phyloP scores from a whole-genome alignment of 192 early-diverging fungal species.

The Chytriomyces sp. region DNA sequence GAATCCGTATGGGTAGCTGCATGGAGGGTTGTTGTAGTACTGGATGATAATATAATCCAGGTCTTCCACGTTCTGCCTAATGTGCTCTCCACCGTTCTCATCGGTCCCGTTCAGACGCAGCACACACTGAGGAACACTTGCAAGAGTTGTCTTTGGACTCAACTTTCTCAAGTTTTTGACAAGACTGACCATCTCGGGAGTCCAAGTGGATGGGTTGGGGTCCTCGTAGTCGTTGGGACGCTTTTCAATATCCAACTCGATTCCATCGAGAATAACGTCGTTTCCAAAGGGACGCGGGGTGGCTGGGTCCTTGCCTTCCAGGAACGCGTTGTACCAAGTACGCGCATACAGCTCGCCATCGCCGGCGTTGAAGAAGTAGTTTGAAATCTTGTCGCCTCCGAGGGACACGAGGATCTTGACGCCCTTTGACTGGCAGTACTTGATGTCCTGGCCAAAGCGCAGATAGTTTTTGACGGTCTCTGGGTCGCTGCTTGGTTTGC shows the following conservation, averaged over 20 bases:
- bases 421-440: background rate
- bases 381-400: constrained; percentile 12
- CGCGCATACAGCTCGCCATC: constrained; percentile 4
- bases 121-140: constrained; percentile 17
- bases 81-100: constrained; percentile 1
- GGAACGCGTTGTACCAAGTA: constrained; percentile 3
- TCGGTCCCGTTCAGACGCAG: constrained; percentile 6
- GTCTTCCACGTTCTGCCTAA: background rate
- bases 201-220: constrained; percentile 11
- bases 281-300: constrained; percentile 5
- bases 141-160: constrained; percentile 12
- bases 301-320: background rate
- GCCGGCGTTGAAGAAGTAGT: background rate
- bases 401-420: constrained; percentile 15
- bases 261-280: constrained; percentile 2
- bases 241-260: constrained; percentile 21
- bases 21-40: constrained; percentile 14
- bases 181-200: constrained; percentile 15
- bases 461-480: background rate
- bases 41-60: constrained; percentile 17
- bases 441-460: constrained; percentile 6
- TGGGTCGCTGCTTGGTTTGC: background rate
- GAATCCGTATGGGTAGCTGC: constrained; percentile 20
- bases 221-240: background rate
- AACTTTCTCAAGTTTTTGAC: background rate